Evolutionary conservation across 78 protist species (phyloP), one percentile per base, ranked within the genome.

Genomic region (Polysphondylium violaceum): DNA sequence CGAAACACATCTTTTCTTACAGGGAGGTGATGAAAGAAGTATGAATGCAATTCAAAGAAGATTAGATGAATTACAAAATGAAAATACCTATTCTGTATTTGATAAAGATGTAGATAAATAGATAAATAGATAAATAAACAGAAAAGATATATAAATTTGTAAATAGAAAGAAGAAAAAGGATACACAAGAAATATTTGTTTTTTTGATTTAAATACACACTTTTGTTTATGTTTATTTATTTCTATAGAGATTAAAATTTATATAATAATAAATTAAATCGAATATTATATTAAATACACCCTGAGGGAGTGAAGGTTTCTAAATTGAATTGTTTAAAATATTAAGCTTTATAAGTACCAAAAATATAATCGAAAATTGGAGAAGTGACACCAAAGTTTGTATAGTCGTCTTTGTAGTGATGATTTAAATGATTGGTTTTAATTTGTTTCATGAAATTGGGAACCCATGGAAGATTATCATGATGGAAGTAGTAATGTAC

Each of bases 401-500:
- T 88, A 19, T 63, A n/a, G 33, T 76, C 89, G 72, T 78, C 77
- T 76, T 88, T 88, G 71, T 75, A 88, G 63, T 88, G 94, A 47
- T 88, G 94, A 63, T 75, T 72, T 1, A 78, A 72, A 78, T 88
- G 94, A 50, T 78, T 74, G 8, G 86, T 43, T 56, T 88, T 88
- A 2, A 88, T 72, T 16, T 68, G 53, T 31, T 88, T 74, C 6
- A 88, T 67, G 50, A 44, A 60, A 7, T 55, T 7, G 9, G 87
- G 83, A 40, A 72, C 60, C 85, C 87, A 78, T 36, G 50, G 44
- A 51, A 76, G 74, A 16, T 88, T 87, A 41, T 77, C 94, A 50
- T 88, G 94, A 60, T 88, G 94, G 87, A 88, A 88, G 38, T 88
- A 88, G 21, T 88, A 88, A 31, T 88, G 94, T 21, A 88, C 41